Percentiles rank a stretch among this genome's conserved stretches.
phyloP scores from a whole-genome alignment of 139 green algal species.

The Monoraphidium neglectum region DNA sequence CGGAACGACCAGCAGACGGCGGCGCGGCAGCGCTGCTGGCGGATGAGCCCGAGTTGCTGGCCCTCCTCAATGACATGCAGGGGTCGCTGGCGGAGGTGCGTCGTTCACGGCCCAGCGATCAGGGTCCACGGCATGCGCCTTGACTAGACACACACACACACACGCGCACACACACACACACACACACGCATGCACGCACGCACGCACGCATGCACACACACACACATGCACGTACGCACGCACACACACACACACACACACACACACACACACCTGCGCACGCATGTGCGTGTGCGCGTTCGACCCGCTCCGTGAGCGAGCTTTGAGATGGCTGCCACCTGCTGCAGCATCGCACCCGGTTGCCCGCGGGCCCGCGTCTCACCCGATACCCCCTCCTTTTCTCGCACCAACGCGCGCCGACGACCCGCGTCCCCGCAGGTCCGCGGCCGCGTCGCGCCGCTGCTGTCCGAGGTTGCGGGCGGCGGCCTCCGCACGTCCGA shows the following conservation, averaged over 20 bases:
- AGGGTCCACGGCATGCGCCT: background rate
- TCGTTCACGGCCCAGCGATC: background rate
- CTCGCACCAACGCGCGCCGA: background rate
- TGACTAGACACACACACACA: background rate
- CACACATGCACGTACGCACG: too few species aligned
- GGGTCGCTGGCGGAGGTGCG: conserved; percentile 44
- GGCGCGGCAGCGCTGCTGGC: conserved; percentile 52
- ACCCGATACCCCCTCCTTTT: background rate
- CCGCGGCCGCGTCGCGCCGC: conserved; percentile 61
- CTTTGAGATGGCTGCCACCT: background rate
- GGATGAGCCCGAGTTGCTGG: conserved; percentile 83
- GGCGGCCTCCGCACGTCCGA: conserved; percentile 80
- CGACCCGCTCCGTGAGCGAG: too few species aligned
- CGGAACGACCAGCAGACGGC: conserved; percentile 44
- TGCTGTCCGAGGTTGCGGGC: conserved; percentile 69
- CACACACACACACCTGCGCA: too few species aligned
- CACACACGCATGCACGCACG: too few species aligned
- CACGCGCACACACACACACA: too few species aligned
- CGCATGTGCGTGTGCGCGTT: too few species aligned
- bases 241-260: too few species aligned
- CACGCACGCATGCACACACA: too few species aligned
- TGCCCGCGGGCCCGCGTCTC: background rate
- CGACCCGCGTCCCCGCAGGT: conserved; percentile 17
- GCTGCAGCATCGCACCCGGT: background rate
- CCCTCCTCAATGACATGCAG: conserved; percentile 74